phyloP scores from a whole-genome alignment of 139 green algal species.

The Prasinococcaceae sp. region DNA sequence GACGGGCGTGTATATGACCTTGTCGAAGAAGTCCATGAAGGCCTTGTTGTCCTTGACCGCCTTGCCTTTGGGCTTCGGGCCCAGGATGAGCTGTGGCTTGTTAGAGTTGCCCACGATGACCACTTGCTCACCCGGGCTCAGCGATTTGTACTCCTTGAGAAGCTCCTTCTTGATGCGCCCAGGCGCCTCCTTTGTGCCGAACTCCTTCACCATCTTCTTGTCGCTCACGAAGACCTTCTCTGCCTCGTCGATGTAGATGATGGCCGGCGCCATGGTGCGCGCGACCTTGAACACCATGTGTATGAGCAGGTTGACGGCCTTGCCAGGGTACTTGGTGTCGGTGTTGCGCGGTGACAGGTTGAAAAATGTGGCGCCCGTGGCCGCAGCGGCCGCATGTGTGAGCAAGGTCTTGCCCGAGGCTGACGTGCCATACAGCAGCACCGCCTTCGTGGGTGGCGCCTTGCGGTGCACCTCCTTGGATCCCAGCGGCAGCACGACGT shows the following conservation, averaged over 20 bases:
- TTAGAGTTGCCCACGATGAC: slow-evolving; percentile 60
- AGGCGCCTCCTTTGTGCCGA: slow-evolving; percentile 25
- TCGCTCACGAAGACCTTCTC: slow-evolving; percentile 82
- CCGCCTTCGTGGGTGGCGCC: slow-evolving; percentile 9
- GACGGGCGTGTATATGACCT: slow-evolving; percentile 56
- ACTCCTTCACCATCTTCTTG: slow-evolving; percentile 65
- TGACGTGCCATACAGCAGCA: slow-evolving; percentile 67
- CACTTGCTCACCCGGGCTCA: slow-evolving; percentile 38
- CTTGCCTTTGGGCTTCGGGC: slow-evolving; percentile 27
- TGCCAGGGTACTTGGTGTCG: slow-evolving; percentile 67
- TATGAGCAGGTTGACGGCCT: slow-evolving; percentile 63
- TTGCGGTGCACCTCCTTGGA: slow-evolving; percentile 43
- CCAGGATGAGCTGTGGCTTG: slow-evolving; percentile 46
- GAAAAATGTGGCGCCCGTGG: slow-evolving; percentile 57
- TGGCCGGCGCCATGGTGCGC: slow-evolving; percentile 52
- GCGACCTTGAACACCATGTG: slow-evolving; percentile 65
- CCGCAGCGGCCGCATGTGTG: slow-evolving; percentile 35
- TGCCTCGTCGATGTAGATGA: slow-evolving; percentile 78
- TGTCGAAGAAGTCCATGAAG: slow-evolving; percentile 62
- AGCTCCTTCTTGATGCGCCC: slow-evolving; percentile 76
- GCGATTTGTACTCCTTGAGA: slow-evolving; percentile 46
- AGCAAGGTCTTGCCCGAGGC: slow-evolving; percentile 72
- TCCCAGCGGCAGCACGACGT: slow-evolving; percentile 60
- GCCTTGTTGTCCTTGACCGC: slow-evolving; percentile 46
- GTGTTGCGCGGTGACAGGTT: slow-evolving; percentile 65